Evolutionary conservation across 1,139 yeast genomes (phyloP).

Genomic region (Sugiyamaella novakii): DNA sequence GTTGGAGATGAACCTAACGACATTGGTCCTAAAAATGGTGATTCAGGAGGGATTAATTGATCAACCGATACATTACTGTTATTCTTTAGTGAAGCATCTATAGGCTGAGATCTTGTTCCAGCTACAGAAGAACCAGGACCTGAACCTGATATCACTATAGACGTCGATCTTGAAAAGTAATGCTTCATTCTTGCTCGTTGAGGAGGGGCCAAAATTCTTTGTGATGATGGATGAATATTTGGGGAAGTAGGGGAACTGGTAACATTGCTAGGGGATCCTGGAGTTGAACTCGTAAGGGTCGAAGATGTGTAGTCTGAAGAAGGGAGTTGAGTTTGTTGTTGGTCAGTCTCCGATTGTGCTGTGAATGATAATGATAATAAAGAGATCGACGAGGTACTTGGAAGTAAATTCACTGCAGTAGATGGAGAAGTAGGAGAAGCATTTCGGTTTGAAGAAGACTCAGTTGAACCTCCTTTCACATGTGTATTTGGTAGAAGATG

Average conservation of each 20-base stretch:
- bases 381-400: conserved; percentile 32
- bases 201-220: conserved; percentile 13
- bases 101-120: conserved; percentile 8
- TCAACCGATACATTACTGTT: conserved; percentile 1
- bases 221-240: conserved; percentile 9
- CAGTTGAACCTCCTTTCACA: conserved; percentile 11
- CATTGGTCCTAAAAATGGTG: conserved; percentile 29
- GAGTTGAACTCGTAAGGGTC: neutral
- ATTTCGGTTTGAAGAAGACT: conserved; percentile 9
- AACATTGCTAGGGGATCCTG: neutral
- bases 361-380: conserved; percentile 30
- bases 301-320: conserved; percentile 1
- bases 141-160: conserved; percentile 7
- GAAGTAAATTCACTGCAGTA: conserved; percentile 22
- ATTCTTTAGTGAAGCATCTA: conserved; percentile 5
- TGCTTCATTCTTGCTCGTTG: conserved; percentile 15
- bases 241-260: conserved; percentile 9
- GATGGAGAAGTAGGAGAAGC: conserved; percentile 16
- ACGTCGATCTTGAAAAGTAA: conserved; percentile 11
- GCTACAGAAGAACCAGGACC: conserved; percentile 14
- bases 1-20: conserved; percentile 28
- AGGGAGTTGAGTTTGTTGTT: conserved; percentile 10
- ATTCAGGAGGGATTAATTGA: conserved; percentile 25
- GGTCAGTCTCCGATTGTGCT: conserved; percentile 8
- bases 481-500: neutral